Percentiles rank a stretch among this genome's conserved stretches.
phyloP scores from a whole-genome alignment of 1,284 basidiomycete genomes.

The Ceratobasidium sp. region DNA sequence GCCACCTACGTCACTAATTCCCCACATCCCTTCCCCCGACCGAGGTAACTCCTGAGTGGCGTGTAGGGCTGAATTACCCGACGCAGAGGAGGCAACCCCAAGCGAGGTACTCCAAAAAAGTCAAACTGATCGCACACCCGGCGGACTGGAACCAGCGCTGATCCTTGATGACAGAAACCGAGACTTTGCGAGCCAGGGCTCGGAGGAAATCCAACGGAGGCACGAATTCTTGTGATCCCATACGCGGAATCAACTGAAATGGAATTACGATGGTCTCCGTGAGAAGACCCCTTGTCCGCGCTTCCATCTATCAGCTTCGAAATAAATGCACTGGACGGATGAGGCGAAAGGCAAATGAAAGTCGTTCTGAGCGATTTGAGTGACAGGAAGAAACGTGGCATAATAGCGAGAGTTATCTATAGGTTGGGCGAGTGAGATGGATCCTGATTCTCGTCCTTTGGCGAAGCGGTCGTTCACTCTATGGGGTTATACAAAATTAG shows the following conservation, averaged over 20 bases:
- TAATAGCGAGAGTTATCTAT: too few species aligned
- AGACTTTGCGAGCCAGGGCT: neutral
- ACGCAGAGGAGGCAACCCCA: neutral
- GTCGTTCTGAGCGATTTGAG: too few species aligned
- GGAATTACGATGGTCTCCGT: neutral
- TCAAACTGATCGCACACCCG: neutral
- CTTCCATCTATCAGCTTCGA: constrained; percentile 31
- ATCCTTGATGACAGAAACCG: neutral
- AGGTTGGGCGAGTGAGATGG: too few species aligned
- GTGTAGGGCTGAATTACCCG: neutral
- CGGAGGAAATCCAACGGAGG: neutral
- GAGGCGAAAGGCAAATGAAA: neutral
- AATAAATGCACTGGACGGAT: constrained; percentile 3
- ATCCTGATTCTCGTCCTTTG: too few species aligned
- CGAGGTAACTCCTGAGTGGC: neutral
- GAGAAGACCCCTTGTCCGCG: neutral
- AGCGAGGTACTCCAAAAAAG: neutral
- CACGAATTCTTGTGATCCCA: neutral
- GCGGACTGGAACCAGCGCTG: neutral
- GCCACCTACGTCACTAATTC: neutral
- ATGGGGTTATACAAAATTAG: too few species aligned
- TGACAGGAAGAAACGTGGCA: too few species aligned
- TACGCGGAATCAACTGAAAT: neutral
- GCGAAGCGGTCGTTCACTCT: too few species aligned
- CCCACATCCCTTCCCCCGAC: neutral